These are phyloP conservation scores for Apiotrichum veenhuisii DNA, from an alignment of 1,284 basidiomycete genomes.

Conservation along the genomic window DNA sequence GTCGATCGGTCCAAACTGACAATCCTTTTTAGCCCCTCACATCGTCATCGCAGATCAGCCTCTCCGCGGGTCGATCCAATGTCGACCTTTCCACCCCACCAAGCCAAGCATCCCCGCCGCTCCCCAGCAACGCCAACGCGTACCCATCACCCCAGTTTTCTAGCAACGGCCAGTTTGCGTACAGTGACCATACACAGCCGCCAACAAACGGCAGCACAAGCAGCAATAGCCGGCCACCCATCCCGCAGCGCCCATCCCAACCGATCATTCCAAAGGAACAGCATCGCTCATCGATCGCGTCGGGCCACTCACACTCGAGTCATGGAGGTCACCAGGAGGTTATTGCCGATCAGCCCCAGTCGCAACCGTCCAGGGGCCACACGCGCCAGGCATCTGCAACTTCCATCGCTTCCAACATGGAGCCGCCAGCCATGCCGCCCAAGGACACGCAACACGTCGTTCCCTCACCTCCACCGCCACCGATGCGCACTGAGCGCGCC, in stretches of 20 bases:
- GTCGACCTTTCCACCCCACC: slow-evolving; percentile 6
- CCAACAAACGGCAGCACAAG: slow-evolving; percentile 3
- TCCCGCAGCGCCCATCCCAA: slow-evolving; percentile 13
- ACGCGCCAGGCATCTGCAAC: slow-evolving; percentile 2
- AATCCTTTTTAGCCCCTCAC: slow-evolving; percentile 9
- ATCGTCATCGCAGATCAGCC: slow-evolving; percentile 13
- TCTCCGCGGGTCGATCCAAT: slow-evolving; percentile 13
- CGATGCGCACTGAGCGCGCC: background rate
- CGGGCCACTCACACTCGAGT: slow-evolving; percentile 1
- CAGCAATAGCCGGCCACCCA: slow-evolving; percentile 11
- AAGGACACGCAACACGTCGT: background rate
- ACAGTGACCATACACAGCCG: background rate
- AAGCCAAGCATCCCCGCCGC: slow-evolving; percentile 7
- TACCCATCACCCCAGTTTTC: slow-evolving; percentile 15
- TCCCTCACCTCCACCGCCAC: background rate
- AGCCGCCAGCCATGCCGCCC: background rate
- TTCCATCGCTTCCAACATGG: background rate
- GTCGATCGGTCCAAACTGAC: background rate
- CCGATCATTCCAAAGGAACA: slow-evolving; percentile 15
- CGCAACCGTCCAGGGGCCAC: background rate
- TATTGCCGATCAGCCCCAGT: slow-evolving; percentile 2
- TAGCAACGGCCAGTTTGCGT: slow-evolving; percentile 9
- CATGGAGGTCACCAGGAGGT: slow-evolving; percentile 4
- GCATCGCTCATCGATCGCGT: slow-evolving; percentile 2
- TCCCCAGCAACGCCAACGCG: background rate